These are phyloP conservation scores for Anisodus tanguticus DNA, from an alignment of 257 asterid species.

Conservation along the genomic window DNA sequence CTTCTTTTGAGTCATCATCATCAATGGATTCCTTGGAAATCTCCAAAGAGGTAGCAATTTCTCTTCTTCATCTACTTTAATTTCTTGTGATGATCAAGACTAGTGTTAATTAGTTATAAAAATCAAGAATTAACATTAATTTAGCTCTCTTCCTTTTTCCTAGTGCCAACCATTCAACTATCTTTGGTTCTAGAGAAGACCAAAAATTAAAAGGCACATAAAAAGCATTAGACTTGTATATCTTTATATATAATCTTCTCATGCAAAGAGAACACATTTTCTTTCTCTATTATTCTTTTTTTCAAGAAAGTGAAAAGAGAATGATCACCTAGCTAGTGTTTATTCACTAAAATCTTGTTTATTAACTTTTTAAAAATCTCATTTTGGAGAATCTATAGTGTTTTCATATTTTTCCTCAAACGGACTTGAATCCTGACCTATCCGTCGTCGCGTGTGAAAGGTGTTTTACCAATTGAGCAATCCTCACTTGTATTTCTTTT, in stretches of 20 bases:
- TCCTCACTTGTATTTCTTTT: too few species aligned
- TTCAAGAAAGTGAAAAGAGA: not conserved
- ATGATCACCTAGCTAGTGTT: not conserved
- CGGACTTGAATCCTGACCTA: too few species aligned
- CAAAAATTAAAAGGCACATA: not conserved
- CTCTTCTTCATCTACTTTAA: not conserved
- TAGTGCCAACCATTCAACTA: slow-evolving; percentile 10
- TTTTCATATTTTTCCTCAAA: too few species aligned
- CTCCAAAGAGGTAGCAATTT: slow-evolving; percentile 51
- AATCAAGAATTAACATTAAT: not conserved
- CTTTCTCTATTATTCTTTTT: too few species aligned
- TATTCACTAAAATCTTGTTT: not conserved
- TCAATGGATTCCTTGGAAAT: slow-evolving; percentile 65
- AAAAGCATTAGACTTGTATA: not conserved
- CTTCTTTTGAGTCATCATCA: slow-evolving; percentile 23
- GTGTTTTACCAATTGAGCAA: too few species aligned
- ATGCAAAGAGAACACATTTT: slow-evolving; percentile 28
- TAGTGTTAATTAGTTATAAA: not conserved
- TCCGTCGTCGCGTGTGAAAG: too few species aligned
- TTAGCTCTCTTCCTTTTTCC: not conserved
- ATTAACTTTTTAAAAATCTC: not conserved
- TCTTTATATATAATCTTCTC: slow-evolving; percentile 11
- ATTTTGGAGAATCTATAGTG: too few species aligned
- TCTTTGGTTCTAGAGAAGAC: not conserved
- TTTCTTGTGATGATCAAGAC: not conserved